Evolutionary conservation across 2,329 filamentous ascomycete genomes (phyloP).

Genomic region (Lasiodiplodia hormozganensis): DNA sequence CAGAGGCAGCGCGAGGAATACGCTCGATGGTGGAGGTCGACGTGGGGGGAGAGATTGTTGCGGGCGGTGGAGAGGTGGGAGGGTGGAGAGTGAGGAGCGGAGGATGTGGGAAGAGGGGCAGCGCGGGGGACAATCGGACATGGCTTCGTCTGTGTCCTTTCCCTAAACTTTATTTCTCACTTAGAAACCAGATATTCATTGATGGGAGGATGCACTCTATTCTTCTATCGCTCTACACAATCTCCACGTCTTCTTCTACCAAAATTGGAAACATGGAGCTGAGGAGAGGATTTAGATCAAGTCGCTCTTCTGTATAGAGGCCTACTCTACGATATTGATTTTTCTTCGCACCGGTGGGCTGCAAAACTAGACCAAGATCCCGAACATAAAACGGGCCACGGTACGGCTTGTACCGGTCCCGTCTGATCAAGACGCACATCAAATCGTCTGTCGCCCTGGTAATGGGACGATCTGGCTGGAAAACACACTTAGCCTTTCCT

Average conservation of each 20-base stretch:
- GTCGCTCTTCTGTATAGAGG: neutral
- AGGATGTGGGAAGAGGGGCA: no score
- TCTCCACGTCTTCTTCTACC: neutral
- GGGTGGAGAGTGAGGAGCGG: no score
- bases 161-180: no score
- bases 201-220: no score
- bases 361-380: neutral
- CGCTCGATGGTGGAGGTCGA: no score
- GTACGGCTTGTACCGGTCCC: neutral
- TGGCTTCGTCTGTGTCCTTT: no score
- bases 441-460: neutral
- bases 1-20: no score
- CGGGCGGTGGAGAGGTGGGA: no score
- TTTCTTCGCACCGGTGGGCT: neutral
- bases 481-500: accelerated
- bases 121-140: no score
- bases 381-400: neutral
- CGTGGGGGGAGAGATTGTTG: no score
- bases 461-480: neutral
- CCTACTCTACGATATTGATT: neutral
- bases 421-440: neutral
- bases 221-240: neutral
- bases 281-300: neutral
- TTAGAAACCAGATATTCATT: no score
- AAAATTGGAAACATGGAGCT: neutral